Percentiles rank a stretch among this genome's conserved stretches.
Evolutionary conservation across 2,329 filamentous ascomycete genomes (phyloP).

Genomic region (Fusarium acutatum): DNA sequence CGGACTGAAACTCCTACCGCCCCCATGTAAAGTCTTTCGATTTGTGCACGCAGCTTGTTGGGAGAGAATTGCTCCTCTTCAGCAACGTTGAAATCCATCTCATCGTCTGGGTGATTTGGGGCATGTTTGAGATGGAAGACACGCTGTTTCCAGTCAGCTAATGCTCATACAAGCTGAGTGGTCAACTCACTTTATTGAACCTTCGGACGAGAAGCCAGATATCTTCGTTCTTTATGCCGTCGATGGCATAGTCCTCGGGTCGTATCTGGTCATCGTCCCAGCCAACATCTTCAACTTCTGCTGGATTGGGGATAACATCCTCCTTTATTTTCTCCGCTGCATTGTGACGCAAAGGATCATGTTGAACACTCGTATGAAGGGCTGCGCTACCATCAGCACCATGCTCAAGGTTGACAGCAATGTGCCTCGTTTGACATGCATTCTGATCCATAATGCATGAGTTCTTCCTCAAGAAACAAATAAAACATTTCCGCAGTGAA

Average conservation of each 20-base stretch:
- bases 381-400: neutral
- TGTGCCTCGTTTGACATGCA: neutral
- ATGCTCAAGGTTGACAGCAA: neutral
- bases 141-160: neutral
- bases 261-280: neutral
- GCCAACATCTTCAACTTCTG: neutral
- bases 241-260: neutral
- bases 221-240: slow-evolving; percentile 9
- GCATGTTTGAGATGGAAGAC: slow-evolving; percentile 16
- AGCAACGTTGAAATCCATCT: slow-evolving; percentile 48
- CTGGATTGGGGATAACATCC: rapidly evolving
- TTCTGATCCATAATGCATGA: neutral
- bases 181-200: slow-evolving; percentile 13
- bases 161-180: rapidly evolving
- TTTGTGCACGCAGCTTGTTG: slow-evolving; percentile 78
- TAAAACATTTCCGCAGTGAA: neutral
- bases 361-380: neutral
- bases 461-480: rapidly evolving
- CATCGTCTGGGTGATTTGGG: neutral
- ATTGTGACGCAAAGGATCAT: neutral
- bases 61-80: slow-evolving; percentile 83
- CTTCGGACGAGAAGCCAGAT: slow-evolving; percentile 15
- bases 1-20: slow-evolving; percentile 61
- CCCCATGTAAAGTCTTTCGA: slow-evolving; percentile 82
- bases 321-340: rapidly evolving